Base-by-base conservation (phyloP, 257 asterid species). In the Capsicum rhomboideum region DNA sequence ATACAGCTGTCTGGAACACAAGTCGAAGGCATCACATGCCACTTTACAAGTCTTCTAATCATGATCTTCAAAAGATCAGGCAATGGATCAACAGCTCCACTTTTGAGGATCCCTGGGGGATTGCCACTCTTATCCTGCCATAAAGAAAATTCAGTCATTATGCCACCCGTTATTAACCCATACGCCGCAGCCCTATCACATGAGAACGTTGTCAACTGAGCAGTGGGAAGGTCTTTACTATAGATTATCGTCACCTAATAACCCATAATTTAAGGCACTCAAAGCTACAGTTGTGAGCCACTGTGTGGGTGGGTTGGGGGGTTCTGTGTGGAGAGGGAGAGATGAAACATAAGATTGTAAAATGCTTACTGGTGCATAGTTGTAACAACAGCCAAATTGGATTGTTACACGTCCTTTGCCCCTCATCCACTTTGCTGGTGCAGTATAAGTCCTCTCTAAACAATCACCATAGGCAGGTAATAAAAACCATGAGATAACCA, bases 1-100 rank as follows among this genome's bases (percentile, higher is more conserved):
- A 90, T 88, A 78, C 93, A 90, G 46, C 91, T 90, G 81, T 90
- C 91, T 8, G 91, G 93, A 74, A 88, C 85, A 82, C 91, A 90
- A 31, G 87, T 69, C 8, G 89, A 88, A 29, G 90, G 90, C 78
- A 90, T 85, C 46, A 90, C 91, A 75, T 90, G 91, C 91, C 93
- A 88, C 68, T 66, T 77, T 34, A 90, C 86, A 21, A 90, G 87
- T 86, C 91, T 87, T 83, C 82, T 88, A 64, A 90, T 90, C 89
- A 90, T 90, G 78, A 64, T 82, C 86, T 88, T 87, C 42, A 90
- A 83, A 64, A 88, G 90, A 18, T 42, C 84, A 72, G 93, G 93
- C 42, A 90, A 71, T 29, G 90, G 91, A 81, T 90, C 91, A 67
- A 88, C 91, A 2, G 10, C 7, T 42, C 66, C 90, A 68, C 84